Evolutionary conservation across 2,329 filamentous ascomycete species (phyloP), one percentile per base, ranked within the genome.

Genomic region (Pyricularia pennisetigena): DNA sequence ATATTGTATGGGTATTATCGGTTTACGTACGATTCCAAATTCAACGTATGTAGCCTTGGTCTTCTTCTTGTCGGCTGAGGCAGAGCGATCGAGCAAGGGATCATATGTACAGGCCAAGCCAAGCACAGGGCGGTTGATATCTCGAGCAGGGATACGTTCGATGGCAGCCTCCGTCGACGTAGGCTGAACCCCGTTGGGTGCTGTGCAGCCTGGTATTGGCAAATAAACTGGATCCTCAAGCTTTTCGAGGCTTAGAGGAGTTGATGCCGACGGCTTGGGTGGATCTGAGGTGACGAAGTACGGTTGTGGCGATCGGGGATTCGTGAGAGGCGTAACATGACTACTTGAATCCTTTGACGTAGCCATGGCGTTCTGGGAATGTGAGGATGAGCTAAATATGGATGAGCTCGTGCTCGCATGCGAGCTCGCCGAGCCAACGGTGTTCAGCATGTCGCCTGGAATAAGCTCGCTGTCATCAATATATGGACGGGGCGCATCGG

Each of bases 371-470:
- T 76, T 75, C 70, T 80, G 78, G 71, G 76, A 61, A 32, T 16
- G 78, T 69, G 80, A 76, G 70, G 80, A 76, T 71, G 75, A 76
- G 78, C 88, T 91, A 79, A 91, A 91, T 72, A 90, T 82, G 68
- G 92, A 92, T 63, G 90, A 92, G 66, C 85, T 84, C 68, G 88
- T 86, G 79, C 89, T 93, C 69, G 85, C 83, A 75, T 89, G 84
- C 69, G 90, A 93, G 79, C 88, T 92, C 68, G 88, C 86, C 66
- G 91, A 93, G 74, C 87, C 89, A 73, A 89, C 84, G 70, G 87
- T 88, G 77, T 89, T 90, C 74, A 90, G 83, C 67, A 89, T 84
- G 74, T 93, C 90, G 77, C 86, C 87, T 72, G 85, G 81, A 69
- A 82, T 75, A 71, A 83, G 85, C 72, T 88, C 87, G 79, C 79